Evolutionary conservation across 768 basidiomycete genomes (phyloP).

Genomic region (Tricholoma hemisulphureum): DNA sequence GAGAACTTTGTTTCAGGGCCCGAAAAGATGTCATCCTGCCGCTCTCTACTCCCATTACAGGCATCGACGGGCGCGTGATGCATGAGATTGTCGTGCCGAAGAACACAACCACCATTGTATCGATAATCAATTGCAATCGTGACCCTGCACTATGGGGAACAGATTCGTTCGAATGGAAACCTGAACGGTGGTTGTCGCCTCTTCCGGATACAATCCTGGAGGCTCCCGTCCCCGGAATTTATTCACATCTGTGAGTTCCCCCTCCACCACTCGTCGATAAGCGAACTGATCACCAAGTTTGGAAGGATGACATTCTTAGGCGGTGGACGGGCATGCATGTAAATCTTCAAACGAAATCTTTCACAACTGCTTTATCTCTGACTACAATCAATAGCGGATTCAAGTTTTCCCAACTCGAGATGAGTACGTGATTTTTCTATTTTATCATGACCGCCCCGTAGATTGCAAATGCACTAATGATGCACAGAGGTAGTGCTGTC

Average conservation of each 20-base stretch:
- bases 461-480: not conserved
- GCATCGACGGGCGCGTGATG: constrained; percentile 22
- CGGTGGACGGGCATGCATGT: constrained; percentile 36
- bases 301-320: constrained; percentile 37
- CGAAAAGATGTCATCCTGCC: constrained; percentile 32
- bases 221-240: constrained; percentile 23
- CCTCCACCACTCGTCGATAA: constrained; percentile 28
- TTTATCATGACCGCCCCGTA: too few species aligned
- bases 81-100: constrained; percentile 29
- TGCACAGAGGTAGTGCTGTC: constrained; percentile 17
- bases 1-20: constrained; percentile 7
- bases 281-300: not conserved
- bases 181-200: constrained; percentile 38
- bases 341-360: constrained; percentile 1
- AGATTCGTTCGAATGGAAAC: constrained; percentile 40
- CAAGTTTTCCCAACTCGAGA: constrained; percentile 44
- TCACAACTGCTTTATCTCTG: not conserved
- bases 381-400: constrained; percentile 31
- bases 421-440: constrained; percentile 31
- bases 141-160: constrained; percentile 40
- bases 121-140: constrained; percentile 35
- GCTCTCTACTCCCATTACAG: constrained; percentile 26
- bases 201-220: constrained; percentile 25
- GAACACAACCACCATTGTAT: constrained; percentile 31
- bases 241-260: constrained; percentile 21